These are phyloP conservation scores for Agroathelia rolfsii DNA, from an alignment of 1,284 basidiomycete genomes.

Conservation along the genomic window DNA sequence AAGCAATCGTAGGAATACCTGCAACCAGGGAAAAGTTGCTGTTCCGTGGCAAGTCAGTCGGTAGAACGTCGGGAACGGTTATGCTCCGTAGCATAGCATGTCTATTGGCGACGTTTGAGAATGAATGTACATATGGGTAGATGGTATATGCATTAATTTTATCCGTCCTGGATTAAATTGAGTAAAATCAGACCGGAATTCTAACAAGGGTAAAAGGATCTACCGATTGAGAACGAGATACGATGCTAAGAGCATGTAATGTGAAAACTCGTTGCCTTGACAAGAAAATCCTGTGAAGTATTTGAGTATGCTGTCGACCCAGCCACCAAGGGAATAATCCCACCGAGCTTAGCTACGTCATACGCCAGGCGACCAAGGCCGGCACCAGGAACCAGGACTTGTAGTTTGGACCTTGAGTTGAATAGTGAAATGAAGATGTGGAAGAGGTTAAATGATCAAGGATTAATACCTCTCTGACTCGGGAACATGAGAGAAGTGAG, in stretches of 20 bases:
- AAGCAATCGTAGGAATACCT: conserved; percentile 28
- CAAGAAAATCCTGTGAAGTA: conserved; percentile 65
- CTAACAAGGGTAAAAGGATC: conserved; percentile 6
- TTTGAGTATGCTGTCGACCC: too few species aligned
- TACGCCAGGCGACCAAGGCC: conserved; percentile 81
- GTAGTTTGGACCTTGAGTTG: conserved; percentile 34
- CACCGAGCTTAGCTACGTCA: conserved; percentile 76
- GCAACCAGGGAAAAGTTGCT: conserved; percentile 79
- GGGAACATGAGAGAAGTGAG: conserved; percentile 51
- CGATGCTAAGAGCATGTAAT: conserved; percentile 84
- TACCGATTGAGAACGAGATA: conserved; percentile 77
- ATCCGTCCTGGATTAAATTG: conserved; percentile 44
- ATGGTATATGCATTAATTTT: conserved; percentile 59
- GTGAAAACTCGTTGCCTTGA: conserved; percentile 90
- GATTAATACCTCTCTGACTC: conserved; percentile 38
- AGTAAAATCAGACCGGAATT: conserved; percentile 4
- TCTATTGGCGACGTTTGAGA: conserved; percentile 68
- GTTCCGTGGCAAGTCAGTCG: conserved; percentile 55
- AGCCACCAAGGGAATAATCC: too few species aligned
- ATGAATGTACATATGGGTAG: conserved; percentile 84
- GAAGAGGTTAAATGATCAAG: too few species aligned
- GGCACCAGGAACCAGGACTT: conserved; percentile 81
- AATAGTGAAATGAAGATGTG: too few species aligned
- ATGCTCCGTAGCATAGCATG: conserved; percentile 58
- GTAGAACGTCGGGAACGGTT: conserved; percentile 75